phyloP scores from a whole-genome alignment of 2,329 filamentous ascomycete genomes.

The Cephalotrichum gorgonifer region DNA sequence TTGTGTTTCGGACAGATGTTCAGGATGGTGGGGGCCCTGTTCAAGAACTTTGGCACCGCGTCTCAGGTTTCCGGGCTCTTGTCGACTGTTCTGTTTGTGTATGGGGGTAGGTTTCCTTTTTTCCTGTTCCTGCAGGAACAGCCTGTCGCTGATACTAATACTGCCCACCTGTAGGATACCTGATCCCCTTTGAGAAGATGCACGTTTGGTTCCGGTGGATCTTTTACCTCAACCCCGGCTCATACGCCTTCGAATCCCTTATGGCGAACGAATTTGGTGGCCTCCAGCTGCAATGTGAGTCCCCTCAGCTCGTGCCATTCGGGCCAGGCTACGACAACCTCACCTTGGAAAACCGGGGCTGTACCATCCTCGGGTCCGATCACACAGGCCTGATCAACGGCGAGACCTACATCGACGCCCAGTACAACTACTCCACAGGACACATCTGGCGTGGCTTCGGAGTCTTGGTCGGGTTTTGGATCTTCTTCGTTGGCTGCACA shows the following conservation, averaged over 20 bases:
- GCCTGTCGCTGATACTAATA: no score
- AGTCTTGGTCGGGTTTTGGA: slow-evolving; percentile 63
- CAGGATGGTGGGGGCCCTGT: slow-evolving; percentile 55
- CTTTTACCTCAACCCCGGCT: slow-evolving; percentile 39
- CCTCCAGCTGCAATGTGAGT: slow-evolving; percentile 46
- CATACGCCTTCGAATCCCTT: slow-evolving; percentile 58
- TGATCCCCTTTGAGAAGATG: slow-evolving; percentile 34
- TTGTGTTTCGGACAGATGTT: slow-evolving; percentile 55
- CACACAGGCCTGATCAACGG: slow-evolving; percentile 40
- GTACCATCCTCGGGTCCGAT: slow-evolving; percentile 37
- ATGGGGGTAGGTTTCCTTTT: slow-evolving; percentile 16
- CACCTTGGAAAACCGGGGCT: slow-evolving; percentile 35
- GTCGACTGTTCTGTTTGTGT: slow-evolving; percentile 18
- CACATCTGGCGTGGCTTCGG: slow-evolving; percentile 71
- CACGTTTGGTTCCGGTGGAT: slow-evolving; percentile 41
- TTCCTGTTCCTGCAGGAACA: slow-evolving; percentile 13
- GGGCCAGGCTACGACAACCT: slow-evolving; percentile 23
- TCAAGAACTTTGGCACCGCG: slow-evolving; percentile 30
- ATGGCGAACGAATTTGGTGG: slow-evolving; percentile 53
- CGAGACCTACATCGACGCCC: slow-evolving; percentile 39
- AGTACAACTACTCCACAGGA: slow-evolving; percentile 42
- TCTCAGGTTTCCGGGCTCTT: slow-evolving; percentile 15
- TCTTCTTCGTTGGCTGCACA: slow-evolving; percentile 65
- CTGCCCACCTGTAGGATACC: slow-evolving; percentile 17
- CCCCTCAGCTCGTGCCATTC: slow-evolving; percentile 46